Conservation (phyloP, 164 flowering plant species). For the Stephania japonica region DNA sequence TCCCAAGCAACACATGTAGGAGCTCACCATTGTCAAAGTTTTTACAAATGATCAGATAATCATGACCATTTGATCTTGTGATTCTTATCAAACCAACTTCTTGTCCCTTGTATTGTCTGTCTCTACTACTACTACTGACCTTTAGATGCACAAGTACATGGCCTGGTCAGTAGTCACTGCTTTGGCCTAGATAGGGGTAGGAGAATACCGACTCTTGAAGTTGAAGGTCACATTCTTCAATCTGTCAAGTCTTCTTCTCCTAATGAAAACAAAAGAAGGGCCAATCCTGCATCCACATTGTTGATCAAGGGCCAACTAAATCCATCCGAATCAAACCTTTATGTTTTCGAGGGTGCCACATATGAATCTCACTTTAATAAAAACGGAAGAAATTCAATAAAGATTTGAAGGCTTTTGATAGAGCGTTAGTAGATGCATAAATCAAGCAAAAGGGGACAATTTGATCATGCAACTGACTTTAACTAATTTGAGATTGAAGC, state of each 20-base stretch:
- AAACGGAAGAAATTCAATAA: no score
- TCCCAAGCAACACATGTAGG: not conserved
- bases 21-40: not conserved
- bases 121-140: not conserved
- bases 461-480: no score
- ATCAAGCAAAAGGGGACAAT: no score
- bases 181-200: not conserved
- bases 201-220: not conserved
- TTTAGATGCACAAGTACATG: conserved; percentile 3
- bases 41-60: not conserved
- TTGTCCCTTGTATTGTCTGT: not conserved
- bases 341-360: no score
- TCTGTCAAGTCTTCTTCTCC: not conserved
- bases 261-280: not conserved
- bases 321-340: no score
- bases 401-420: no score
- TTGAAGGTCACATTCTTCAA: not conserved
- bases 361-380: no score
- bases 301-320: not conserved
- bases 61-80: not conserved
- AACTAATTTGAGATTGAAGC: no score
- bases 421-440: no score
- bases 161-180: not conserved
- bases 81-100: not conserved
- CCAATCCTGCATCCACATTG: not conserved